These are phyloP conservation scores for Rubia tinctorum DNA, from an alignment of 305 asterid species.

Conservation along the genomic window DNA sequence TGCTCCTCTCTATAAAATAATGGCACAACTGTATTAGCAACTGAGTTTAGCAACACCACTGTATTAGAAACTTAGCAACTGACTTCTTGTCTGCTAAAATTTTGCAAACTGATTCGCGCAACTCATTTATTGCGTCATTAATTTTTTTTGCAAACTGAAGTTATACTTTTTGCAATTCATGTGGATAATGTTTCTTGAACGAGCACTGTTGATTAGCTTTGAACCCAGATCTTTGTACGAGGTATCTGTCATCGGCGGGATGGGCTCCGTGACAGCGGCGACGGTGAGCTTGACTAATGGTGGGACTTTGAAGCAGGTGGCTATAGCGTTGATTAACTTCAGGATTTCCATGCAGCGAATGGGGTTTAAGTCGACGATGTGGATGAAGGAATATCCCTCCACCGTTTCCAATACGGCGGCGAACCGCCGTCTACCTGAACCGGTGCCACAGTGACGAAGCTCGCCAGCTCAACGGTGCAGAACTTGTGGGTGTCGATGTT, in stretches of 20 bases:
- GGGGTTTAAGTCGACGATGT: constrained; percentile 71
- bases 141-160: too few species aligned
- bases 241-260: constrained; percentile 71
- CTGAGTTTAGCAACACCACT: too few species aligned
- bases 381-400: constrained; percentile 57
- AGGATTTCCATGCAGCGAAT: constrained; percentile 98
- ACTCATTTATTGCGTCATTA: too few species aligned
- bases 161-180: too few species aligned
- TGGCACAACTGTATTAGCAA: too few species aligned
- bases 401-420: constrained; percentile 68
- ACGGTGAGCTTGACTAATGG: constrained; percentile 75
- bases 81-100: too few species aligned
- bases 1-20: too few species aligned
- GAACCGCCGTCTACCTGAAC: constrained; percentile 85
- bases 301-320: constrained; percentile 50
- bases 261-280: constrained; percentile 59
- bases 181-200: constrained; percentile 59
- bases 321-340: constrained; percentile 70
- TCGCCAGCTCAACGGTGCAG: constrained; percentile 75
- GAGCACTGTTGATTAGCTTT: constrained; percentile 61
- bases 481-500: constrained; percentile 48
- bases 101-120: too few species aligned
- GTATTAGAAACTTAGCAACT: too few species aligned
- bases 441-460: constrained; percentile 95
- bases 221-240: constrained; percentile 77